Base-by-base conservation (phyloP, 1,139 yeast genomes). In the Wickerhamomyces sp. region DNA sequence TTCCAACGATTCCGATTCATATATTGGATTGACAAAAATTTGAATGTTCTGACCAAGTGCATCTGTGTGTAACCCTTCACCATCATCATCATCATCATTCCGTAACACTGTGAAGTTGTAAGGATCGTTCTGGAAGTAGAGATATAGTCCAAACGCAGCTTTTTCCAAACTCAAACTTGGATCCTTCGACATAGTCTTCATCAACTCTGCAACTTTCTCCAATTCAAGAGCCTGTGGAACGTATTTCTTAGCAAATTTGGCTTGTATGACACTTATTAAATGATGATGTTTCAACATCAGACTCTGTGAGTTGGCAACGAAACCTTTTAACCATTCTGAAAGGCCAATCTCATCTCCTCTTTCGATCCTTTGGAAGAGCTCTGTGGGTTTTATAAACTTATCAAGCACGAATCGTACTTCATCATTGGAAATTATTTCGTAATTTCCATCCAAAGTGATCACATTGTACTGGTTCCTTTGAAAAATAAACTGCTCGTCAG, bases 111-210 rank as follows among this genome's bases (percentile, higher is more conserved):
- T 25, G 20, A 28, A 39, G 15, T 39, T 39, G 13, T 24, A 20
- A 8, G 32, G 30, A 14, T 39, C 42, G 6, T 32, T 23, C 26
- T 39, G 42, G 8, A 39, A 19, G 23, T 42, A 36, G 20, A 40
- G 29, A 26, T 47, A 48, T 2, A 44, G 16, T 4, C 44, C 51
- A 36, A 39, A 44, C 20, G 36, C 22, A 9, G 44, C 31, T 10
- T 38, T 34, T 17, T 45, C 49, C 11, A 35, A 33, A 12, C 14
- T 15, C 2, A 33, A 15, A 14, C 26, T 33, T 17, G n/a, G 13
- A 8, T 19, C 28, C 5, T 22, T 17, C 7, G 30, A 33, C 18
- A 38, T 38, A 5, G 31, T 16, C 24, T 26, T 16, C 4, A 46
- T 30, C 18, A 39, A 20, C 10, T 32, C 16, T 2, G 36, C 25